Evolutionary conservation across 257 asterid genomes (phyloP).

Genomic region (Ajuga chamaepitys): DNA sequence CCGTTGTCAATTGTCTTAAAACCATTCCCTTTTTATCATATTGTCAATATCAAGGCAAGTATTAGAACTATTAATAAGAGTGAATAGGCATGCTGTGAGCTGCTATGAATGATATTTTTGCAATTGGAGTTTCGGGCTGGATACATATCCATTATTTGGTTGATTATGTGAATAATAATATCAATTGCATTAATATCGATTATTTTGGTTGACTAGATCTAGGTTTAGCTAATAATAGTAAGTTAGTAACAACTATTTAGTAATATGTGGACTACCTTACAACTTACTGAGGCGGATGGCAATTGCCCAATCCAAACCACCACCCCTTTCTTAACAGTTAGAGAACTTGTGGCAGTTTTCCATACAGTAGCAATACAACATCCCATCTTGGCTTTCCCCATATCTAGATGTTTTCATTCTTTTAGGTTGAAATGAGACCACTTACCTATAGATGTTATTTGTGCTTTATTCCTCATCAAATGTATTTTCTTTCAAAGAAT

Average conservation of each 20-base stretch:
- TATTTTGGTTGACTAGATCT: background rate
- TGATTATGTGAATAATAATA: background rate
- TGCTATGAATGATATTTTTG: background rate
- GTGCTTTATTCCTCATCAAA: slow-evolving; percentile 8
- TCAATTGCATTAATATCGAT: background rate
- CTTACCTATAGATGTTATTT: background rate
- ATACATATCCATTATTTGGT: background rate
- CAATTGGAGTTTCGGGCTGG: background rate
- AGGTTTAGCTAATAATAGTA: background rate
- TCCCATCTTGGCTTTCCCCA: background rate
- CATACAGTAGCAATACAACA: background rate
- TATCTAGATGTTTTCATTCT: background rate
- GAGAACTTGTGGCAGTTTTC: background rate
- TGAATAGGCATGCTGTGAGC: background rate
- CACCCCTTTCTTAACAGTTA: background rate
- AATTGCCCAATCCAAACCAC: background rate
- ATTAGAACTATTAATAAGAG: background rate
- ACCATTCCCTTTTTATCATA: background rate
- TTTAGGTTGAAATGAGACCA: background rate
- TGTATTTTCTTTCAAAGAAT: background rate
- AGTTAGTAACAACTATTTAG: background rate
- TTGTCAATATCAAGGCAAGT: background rate
- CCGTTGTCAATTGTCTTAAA: background rate
- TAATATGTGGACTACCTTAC: background rate
- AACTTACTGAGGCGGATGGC: background rate